Conservation (phyloP, 2,329 filamentous ascomycete genomes). For the Phyllosticta citrichinensis region DNA sequence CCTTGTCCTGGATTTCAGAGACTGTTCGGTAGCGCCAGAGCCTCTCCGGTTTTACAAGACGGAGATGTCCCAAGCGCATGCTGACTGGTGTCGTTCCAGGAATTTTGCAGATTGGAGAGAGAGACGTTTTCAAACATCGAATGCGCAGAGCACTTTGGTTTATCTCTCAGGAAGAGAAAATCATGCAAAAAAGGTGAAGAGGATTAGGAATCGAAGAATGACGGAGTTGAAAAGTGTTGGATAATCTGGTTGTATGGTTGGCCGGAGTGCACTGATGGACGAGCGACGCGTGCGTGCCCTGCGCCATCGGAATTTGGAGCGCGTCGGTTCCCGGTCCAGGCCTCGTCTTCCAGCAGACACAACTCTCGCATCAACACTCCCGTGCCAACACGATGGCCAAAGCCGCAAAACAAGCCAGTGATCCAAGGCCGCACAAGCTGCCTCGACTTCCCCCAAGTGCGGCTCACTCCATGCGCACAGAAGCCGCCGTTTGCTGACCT, state of each 20-base stretch:
- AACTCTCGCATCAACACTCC: constrained; percentile 9
- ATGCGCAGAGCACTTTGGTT: too few relatives aligned
- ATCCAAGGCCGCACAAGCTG: background rate
- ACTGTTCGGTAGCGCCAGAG: constrained; percentile 2
- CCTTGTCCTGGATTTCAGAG: constrained; percentile 4
- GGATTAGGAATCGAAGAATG: too few relatives aligned
- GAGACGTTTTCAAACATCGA: background rate
- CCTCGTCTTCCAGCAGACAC: constrained; percentile 4
- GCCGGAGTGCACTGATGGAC: too few relatives aligned
- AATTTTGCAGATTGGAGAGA: background rate
- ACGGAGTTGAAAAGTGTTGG: too few relatives aligned
- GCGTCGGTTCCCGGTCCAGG: background rate
- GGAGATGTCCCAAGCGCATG: constrained; percentile 5
- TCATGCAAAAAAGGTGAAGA: too few relatives aligned
- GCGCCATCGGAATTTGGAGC: too few relatives aligned
- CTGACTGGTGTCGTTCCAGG: background rate
- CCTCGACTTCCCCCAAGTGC: constrained; percentile 17
- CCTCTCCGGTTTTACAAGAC: constrained; percentile 1
- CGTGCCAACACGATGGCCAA: constrained; percentile 9
- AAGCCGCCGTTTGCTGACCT: constrained; percentile 3
- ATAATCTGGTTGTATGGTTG: too few relatives aligned
- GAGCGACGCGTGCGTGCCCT: too few relatives aligned
- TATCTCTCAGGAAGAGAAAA: too few relatives aligned
- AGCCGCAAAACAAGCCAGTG: background rate
- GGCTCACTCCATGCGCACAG: background rate